Percentiles rank a stretch among this genome's conserved stretches.
These are phyloP conservation scores for Camellia granthamiana DNA, from an alignment of 148 eudicot species.

Conservation along the genomic window DNA sequence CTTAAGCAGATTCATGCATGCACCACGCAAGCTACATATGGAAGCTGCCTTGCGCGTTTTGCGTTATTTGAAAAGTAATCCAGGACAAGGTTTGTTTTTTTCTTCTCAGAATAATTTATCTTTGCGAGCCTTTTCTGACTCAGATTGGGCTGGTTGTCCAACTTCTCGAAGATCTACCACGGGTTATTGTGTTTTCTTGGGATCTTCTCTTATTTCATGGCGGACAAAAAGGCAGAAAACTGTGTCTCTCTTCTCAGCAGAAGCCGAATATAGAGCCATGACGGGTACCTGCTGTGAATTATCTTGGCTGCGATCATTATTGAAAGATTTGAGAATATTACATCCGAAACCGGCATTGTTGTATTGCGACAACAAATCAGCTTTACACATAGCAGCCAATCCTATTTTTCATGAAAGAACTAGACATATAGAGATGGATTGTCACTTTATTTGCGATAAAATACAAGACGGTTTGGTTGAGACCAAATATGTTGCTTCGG, in stretches of 20 bases:
- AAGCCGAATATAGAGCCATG: not conserved
- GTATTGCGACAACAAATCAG: conserved; percentile 4
- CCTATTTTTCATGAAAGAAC: not conserved
- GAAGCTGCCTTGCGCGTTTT: not conserved
- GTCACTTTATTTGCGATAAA: not conserved
- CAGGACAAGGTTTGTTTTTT: not conserved
- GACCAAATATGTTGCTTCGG: not conserved
- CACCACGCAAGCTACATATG: not conserved
- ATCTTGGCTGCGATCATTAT: not conserved
- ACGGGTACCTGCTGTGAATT: not conserved
- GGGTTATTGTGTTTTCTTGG: not conserved
- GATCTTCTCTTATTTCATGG: not conserved
- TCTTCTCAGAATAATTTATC: not conserved
- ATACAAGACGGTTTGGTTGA: not conserved
- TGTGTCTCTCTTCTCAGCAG: not conserved
- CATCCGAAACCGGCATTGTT: not conserved
- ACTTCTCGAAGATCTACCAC: not conserved
- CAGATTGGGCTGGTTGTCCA: conserved; percentile 3
- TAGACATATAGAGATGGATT: not conserved
- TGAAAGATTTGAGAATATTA: not conserved
- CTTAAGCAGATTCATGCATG: not conserved
- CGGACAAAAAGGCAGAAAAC: not conserved
- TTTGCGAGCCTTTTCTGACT: not conserved
- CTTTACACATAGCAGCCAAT: not conserved
- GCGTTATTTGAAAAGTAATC: not conserved